Evolutionary conservation across 139 green algal species (phyloP), one percentile per base, ranked within the genome.

Genomic region (Chlorokybus atmophyticus): DNA sequence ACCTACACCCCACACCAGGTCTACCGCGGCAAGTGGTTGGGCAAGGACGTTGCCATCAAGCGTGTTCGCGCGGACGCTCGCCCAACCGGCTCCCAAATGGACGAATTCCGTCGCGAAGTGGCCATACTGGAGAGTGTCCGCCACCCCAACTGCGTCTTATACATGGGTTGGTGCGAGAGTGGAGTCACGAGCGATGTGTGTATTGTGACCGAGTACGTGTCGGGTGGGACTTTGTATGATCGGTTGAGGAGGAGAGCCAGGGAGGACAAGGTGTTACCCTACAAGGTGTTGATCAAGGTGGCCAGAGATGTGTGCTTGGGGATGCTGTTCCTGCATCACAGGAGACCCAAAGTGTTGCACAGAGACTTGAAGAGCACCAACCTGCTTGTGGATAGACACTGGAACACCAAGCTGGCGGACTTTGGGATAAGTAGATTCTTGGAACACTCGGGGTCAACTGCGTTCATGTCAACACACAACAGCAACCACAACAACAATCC

Each of bases 321-420:
- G 10, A 44, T 44, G 35, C 10, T 44, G 35, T 44, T 14, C 10
- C 35, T 44, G 10, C 35, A 44, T 14, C 14, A 14, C 35, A 10
- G 35, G 14, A 10, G 35, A 10, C 35, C 35, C 35, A 14, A 10
- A 14, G 14, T 44, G 35, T 21, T 44, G 35, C 35, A 44, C 35
- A 10, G 35, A 10, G 35, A 44, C 35, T 14, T 44, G 10, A 44
- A 44, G 35, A 21, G 10, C 35, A 44, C 35, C 10, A 44, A 44
- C 35, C 35, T 44, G 35, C 35, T 44, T 10, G 35, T 44, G 35
- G 35, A 44, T 14, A 14, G 35, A 10, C 35, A 44, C 10, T 44
- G 35, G 35, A 44, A 44, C 35, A 44, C 35, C 35, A 44, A 44
- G 35, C 35, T 44, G 35, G 35, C 35, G 10, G 35, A 44, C 35